Evolutionary conservation across 129 eudicot genomes (phyloP).

Genomic region (Flaveria ramosissima): DNA sequence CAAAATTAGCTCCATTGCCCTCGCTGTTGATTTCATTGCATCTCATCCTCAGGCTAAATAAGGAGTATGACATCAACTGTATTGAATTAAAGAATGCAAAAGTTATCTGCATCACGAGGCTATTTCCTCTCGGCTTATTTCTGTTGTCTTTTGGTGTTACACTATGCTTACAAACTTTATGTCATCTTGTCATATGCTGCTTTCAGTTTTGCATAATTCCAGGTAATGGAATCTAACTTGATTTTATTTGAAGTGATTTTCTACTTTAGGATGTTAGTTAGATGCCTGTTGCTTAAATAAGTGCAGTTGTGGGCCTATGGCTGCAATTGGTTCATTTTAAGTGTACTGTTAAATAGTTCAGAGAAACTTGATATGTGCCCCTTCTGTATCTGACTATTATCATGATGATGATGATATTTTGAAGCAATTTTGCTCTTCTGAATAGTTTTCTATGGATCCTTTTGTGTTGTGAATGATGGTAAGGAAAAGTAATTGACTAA

Average conservation of each 20-base stretch:
- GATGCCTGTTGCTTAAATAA: constrained; percentile 24
- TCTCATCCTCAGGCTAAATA: constrained; percentile 89
- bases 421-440: background rate
- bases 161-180: background rate
- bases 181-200: constrained; percentile 12
- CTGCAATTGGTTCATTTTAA: constrained; percentile 10
- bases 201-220: constrained; percentile 43
- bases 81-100: constrained; percentile 12
- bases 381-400: background rate
- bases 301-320: background rate
- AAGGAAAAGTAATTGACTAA: background rate
- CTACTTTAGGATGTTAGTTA: background rate
- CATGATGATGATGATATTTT: background rate
- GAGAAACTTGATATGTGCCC: background rate
- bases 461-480: background rate
- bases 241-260: background rate
- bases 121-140: constrained; percentile 5
- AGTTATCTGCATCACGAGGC: constrained; percentile 28
- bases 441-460: background rate
- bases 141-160: background rate
- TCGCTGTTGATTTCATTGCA: constrained; percentile 75
- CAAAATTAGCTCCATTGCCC: constrained; percentile 61
- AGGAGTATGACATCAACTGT: constrained; percentile 2
- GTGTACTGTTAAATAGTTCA: constrained; percentile 3
- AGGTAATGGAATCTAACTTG: constrained; percentile 27